phyloP scores from a whole-genome alignment of 768 basidiomycete species.

The Pisolithus tinctorius region DNA sequence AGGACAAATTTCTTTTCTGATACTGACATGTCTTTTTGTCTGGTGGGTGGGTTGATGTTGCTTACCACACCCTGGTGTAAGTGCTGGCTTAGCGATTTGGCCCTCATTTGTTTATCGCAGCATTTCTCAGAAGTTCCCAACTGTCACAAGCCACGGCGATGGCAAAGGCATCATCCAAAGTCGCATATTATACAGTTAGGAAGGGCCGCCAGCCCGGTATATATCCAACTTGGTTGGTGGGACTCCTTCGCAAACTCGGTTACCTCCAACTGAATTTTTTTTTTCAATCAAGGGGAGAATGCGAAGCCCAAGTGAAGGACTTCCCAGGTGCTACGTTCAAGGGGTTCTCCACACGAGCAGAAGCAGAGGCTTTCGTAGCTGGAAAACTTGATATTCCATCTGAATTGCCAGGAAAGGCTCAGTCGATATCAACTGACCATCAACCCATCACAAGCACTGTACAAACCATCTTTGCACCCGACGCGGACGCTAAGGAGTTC shows the following conservation, averaged over 20 bases:
- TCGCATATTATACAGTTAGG: slow-evolving; percentile 67
- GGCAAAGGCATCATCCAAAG: slow-evolving; percentile 33
- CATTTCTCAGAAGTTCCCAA: no score
- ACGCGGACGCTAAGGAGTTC: slow-evolving; percentile 24
- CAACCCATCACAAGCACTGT: not conserved
- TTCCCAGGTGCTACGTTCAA: slow-evolving; percentile 58
- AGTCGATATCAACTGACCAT: slow-evolving; percentile 20
- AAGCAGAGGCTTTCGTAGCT: slow-evolving; percentile 53
- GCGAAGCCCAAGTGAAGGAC: slow-evolving; percentile 60
- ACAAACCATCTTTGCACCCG: not conserved
- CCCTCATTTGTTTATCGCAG: no score
- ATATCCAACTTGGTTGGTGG: slow-evolving; percentile 60
- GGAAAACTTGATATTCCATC: slow-evolving; percentile 21
- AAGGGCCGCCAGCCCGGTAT: slow-evolving; percentile 60
- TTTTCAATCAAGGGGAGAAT: slow-evolving; percentile 54
- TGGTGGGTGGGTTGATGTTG: no score
- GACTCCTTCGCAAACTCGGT: slow-evolving; percentile 7
- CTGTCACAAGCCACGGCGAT: slow-evolving; percentile 11
- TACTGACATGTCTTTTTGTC: no score
- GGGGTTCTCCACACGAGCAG: slow-evolving; percentile 50
- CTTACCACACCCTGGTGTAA: no score
- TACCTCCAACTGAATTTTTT: slow-evolving; percentile 16
- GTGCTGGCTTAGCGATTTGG: no score
- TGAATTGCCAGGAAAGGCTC: slow-evolving; percentile 1
- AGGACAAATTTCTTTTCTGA: no score